Conservation (phyloP, 371 early-diverging fungal genomes). For the Mucor piriformis region DNA sequence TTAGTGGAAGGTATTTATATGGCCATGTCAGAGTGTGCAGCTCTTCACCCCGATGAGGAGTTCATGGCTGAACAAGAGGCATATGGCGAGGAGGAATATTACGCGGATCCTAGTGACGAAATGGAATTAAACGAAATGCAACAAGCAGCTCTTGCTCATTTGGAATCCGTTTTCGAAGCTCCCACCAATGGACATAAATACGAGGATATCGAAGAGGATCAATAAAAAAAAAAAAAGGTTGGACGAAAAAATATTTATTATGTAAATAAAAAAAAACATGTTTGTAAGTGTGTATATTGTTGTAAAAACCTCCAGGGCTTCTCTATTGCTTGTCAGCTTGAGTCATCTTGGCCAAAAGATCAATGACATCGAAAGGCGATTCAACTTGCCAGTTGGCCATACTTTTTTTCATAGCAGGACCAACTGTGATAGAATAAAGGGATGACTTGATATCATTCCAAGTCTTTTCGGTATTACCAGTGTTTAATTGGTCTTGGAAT, state of each 20-base stretch:
- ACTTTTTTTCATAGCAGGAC: slow-evolving; percentile 78
- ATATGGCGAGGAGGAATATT: slow-evolving; percentile 50
- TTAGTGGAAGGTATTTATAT: slow-evolving; percentile 77
- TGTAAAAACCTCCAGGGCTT: slow-evolving; percentile 13
- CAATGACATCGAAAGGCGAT: slow-evolving; percentile 49
- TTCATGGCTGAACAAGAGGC: slow-evolving; percentile 46
- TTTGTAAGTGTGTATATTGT: background rate
- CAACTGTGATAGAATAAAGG: slow-evolving; percentile 67
- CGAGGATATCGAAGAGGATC: slow-evolving; percentile 5
- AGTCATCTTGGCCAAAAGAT: slow-evolving; percentile 34
- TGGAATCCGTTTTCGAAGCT: slow-evolving; percentile 45
- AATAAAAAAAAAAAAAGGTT: background rate
- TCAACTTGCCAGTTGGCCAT: slow-evolving; percentile 82
- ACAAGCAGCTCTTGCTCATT: slow-evolving; percentile 48
- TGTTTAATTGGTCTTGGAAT: slow-evolving; percentile 15
- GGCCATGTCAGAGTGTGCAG: slow-evolving; percentile 77
- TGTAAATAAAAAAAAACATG: slow-evolving; percentile 4
- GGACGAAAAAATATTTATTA: background rate
- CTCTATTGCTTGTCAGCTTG: slow-evolving; percentile 9
- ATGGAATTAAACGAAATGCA: slow-evolving; percentile 48
- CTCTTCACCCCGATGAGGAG: slow-evolving; percentile 71
- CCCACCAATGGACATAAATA: slow-evolving; percentile 17
- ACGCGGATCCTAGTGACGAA: slow-evolving; percentile 50
- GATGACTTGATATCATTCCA: slow-evolving; percentile 12
- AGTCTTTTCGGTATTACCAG: slow-evolving; percentile 2